phyloP scores from a whole-genome alignment of 2,329 filamentous ascomycete genomes.

The Teratosphaeriaceae sp. region DNA sequence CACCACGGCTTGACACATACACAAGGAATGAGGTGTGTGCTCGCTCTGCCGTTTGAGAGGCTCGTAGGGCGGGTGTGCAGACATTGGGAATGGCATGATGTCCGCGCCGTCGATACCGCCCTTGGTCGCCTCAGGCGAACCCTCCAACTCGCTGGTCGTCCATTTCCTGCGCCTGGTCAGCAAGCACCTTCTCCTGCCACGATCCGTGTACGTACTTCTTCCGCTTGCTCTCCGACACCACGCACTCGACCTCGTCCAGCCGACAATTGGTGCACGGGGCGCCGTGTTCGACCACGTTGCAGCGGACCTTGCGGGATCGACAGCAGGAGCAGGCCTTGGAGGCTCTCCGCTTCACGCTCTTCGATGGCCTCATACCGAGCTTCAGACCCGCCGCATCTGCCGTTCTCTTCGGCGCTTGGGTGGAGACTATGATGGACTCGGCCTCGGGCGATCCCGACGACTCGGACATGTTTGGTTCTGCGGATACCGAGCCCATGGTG shows the following conservation, averaged over 20 bases:
- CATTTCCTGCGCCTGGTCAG: slow-evolving; percentile 26
- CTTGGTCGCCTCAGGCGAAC: slow-evolving; percentile 1
- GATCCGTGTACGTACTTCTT: slow-evolving; percentile 47
- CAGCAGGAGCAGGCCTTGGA: slow-evolving; percentile 87
- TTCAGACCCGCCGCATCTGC: slow-evolving; percentile 50
- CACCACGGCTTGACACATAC: slow-evolving; percentile 34
- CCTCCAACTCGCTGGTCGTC: slow-evolving; percentile 19
- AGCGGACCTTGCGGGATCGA: slow-evolving; percentile 82
- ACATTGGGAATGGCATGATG: slow-evolving; percentile 19
- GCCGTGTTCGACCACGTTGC: slow-evolving; percentile 82
- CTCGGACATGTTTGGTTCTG: slow-evolving; percentile 20
- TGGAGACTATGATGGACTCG: slow-evolving; percentile 15
- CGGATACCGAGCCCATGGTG: slow-evolving; percentile 16
- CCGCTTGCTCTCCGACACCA: slow-evolving; percentile 65
- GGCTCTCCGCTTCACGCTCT: slow-evolving; percentile 73
- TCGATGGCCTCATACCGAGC: slow-evolving; percentile 39
- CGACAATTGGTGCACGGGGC: slow-evolving; percentile 84
- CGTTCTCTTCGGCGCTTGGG: slow-evolving; percentile 45
- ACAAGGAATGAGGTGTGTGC: slow-evolving; percentile 59
- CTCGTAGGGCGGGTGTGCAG: slow-evolving; percentile 27
- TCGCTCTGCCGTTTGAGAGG: slow-evolving; percentile 22
- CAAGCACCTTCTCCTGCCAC: not conserved
- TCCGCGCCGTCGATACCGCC: slow-evolving; percentile 6
- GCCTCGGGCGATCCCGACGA: slow-evolving; percentile 25
- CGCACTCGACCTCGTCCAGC: slow-evolving; percentile 70